Conservation (phyloP, 352 stramenopile genomes). For the Phytophthora chlamydospora region DNA sequence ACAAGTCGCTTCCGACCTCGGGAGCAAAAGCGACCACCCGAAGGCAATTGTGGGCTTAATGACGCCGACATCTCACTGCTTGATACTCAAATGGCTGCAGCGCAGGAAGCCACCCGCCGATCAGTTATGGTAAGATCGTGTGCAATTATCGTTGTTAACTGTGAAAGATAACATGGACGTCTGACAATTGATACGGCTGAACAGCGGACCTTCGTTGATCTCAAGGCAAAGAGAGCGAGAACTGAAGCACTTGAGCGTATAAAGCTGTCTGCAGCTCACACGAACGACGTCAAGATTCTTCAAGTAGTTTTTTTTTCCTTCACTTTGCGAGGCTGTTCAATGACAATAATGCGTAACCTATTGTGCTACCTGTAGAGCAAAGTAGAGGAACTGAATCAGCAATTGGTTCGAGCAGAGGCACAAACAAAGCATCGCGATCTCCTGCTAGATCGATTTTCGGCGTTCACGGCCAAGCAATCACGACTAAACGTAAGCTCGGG, state of each 20-base stretch:
- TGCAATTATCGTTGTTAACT: background rate
- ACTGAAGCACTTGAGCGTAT: conserved; percentile 44
- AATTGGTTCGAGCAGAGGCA: conserved; percentile 12
- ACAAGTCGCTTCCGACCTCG: conserved; percentile 8
- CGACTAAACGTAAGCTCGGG: conserved; percentile 27
- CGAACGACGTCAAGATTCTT: conserved; percentile 51
- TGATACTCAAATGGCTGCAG: conserved; percentile 35
- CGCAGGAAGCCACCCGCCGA: conserved; percentile 44
- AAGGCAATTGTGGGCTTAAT: conserved; percentile 7
- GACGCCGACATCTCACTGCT: conserved; percentile 36
- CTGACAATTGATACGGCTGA: background rate
- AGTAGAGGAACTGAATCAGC: conserved; percentile 49
- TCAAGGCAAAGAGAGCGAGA: conserved; percentile 31
- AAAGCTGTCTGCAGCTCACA: conserved; percentile 54
- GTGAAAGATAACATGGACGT: background rate
- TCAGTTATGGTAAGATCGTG: conserved; percentile 31
- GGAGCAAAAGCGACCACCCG: conserved; percentile 7
- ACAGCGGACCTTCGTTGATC: conserved; percentile 34
- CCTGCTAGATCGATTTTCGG: conserved; percentile 42
- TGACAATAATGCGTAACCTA: background rate
- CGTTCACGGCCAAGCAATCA: conserved; percentile 30
- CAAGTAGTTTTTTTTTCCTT: conserved; percentile 28
- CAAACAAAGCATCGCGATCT: conserved; percentile 8
- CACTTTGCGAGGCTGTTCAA: background rate
- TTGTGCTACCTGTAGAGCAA: conserved; percentile 33